These are phyloP conservation scores for Patellifolia procumbens DNA, from an alignment of 179 eudicot genomes.

Conservation along the genomic window DNA sequence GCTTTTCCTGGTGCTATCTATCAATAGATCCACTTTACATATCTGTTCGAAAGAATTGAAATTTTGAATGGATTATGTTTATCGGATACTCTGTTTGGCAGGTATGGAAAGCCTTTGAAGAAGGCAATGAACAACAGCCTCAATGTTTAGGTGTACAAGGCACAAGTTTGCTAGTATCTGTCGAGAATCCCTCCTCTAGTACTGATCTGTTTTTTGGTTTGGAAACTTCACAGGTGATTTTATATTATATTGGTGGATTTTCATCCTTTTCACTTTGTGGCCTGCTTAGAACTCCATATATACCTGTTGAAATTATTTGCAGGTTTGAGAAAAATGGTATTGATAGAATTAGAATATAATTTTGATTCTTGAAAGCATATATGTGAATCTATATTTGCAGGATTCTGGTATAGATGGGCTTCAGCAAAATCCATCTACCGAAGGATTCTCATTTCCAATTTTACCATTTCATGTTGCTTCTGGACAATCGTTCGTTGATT, in stretches of 20 bases:
- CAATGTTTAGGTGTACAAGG: slow-evolving; percentile 22
- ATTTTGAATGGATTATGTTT: background rate
- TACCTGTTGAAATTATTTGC: background rate
- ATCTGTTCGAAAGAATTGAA: background rate
- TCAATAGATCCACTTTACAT: background rate
- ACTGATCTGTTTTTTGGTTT: slow-evolving; percentile 10
- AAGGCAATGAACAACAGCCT: slow-evolving; percentile 30
- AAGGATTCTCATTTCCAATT: slow-evolving; percentile 36
- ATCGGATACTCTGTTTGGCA: slow-evolving; percentile 27
- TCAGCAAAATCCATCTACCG: slow-evolving; percentile 25
- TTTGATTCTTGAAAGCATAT: slow-evolving; percentile 17
- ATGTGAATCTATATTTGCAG: slow-evolving; percentile 35
- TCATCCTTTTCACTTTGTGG: slow-evolving; percentile 19
- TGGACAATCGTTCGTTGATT: slow-evolving; percentile 34
- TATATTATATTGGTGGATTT: slow-evolving; percentile 20
- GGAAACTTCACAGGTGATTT: slow-evolving; percentile 31
- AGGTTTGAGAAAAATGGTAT: background rate
- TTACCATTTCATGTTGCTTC: slow-evolving; percentile 36
- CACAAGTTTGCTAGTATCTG: slow-evolving; percentile 34
- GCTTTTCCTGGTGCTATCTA: background rate
- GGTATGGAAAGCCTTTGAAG: slow-evolving; percentile 70
- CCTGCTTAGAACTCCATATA: background rate
- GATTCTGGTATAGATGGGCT: slow-evolving; percentile 37
- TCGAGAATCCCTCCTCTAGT: slow-evolving; percentile 31
- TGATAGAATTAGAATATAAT: slow-evolving; percentile 11